Evolutionary conservation across 164 flowering plant species (phyloP).

Genomic region (Tetrastigma voinierianum): DNA sequence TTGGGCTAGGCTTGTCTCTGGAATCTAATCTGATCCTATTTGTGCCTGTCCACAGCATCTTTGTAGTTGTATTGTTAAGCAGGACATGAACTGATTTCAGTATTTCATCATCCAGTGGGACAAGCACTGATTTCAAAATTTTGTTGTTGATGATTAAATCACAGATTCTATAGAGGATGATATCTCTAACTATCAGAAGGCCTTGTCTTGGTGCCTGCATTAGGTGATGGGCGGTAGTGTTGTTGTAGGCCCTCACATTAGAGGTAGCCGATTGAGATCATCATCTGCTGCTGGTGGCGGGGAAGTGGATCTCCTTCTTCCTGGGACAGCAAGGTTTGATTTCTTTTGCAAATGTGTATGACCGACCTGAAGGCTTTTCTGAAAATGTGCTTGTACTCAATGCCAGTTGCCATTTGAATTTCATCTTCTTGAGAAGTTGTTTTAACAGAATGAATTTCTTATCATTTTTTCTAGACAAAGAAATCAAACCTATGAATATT

Average conservation of each 20-base stretch:
- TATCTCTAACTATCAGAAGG: slow-evolving; percentile 71
- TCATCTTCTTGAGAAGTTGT: too few relatives aligned
- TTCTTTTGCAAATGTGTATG: neutral
- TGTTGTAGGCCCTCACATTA: slow-evolving; percentile 87
- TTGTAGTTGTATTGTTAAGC: too few relatives aligned
- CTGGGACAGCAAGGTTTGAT: slow-evolving; percentile 91
- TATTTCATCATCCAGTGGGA: neutral
- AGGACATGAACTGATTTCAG: too few relatives aligned
- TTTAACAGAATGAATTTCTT: too few relatives aligned
- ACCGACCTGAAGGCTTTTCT: too few relatives aligned
- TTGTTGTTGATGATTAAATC: slow-evolving; percentile 16
- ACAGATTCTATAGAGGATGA: slow-evolving; percentile 77
- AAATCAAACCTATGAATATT: too few relatives aligned
- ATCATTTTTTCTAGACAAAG: too few relatives aligned
- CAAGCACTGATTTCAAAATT: slow-evolving; percentile 8
- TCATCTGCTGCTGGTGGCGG: slow-evolving; percentile 75
- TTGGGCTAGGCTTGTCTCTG: too few relatives aligned
- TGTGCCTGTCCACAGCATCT: too few relatives aligned
- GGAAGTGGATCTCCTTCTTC: slow-evolving; percentile 98
- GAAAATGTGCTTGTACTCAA: too few relatives aligned
- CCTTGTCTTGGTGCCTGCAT: slow-evolving; percentile 90
- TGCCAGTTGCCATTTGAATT: neutral
- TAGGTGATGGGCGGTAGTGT: slow-evolving; percentile 64
- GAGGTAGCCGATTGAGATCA: slow-evolving; percentile 88
- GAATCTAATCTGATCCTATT: too few relatives aligned